Evolutionary conservation across 2,329 filamentous ascomycete species (phyloP).

Genomic region (Aspergillus sp.): DNA sequence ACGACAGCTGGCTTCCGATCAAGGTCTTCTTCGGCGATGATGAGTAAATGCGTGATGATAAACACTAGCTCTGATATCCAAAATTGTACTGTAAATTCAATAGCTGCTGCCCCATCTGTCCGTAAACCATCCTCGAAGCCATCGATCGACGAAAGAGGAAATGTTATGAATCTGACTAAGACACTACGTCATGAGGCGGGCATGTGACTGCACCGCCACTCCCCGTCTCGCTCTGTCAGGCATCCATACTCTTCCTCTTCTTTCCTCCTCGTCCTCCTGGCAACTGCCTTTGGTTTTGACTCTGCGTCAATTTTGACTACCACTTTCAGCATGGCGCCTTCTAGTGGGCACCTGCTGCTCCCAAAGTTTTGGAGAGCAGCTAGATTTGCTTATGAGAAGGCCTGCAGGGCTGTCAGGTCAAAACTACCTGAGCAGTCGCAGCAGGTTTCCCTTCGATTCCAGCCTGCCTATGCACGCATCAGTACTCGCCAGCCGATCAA

Average conservation of each 20-base stretch:
- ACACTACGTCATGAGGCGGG: too few species aligned
- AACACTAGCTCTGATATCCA: neutral
- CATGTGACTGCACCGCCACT: slow-evolving; percentile 17
- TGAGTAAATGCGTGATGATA: slow-evolving; percentile 44
- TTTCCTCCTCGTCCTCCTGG: slow-evolving; percentile 8
- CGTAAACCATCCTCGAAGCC: too few species aligned
- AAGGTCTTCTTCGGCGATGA: slow-evolving; percentile 79
- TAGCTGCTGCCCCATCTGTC: too few species aligned
- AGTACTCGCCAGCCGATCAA: slow-evolving; percentile 51
- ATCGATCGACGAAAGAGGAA: too few species aligned
- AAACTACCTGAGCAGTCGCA: slow-evolving; percentile 34
- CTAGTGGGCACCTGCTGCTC: slow-evolving; percentile 41
- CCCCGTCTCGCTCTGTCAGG: slow-evolving; percentile 18
- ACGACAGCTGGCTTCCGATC: slow-evolving; percentile 59
- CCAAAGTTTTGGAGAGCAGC: slow-evolving; percentile 41
- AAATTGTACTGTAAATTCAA: too few species aligned
- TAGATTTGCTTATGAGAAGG: slow-evolving; percentile 42
- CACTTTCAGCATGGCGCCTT: slow-evolving; percentile 35
- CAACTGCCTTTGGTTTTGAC: slow-evolving; percentile 12
- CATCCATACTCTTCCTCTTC: slow-evolving; percentile 12
- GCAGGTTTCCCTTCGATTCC: slow-evolving; percentile 40
- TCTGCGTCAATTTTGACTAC: slow-evolving; percentile 4
- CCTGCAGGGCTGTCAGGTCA: slow-evolving; percentile 32
- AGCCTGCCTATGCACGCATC: slow-evolving; percentile 52
- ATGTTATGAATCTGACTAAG: too few species aligned